Conservation (phyloP, 352 stramenopile species). For the Pythium sp. region DNA sequence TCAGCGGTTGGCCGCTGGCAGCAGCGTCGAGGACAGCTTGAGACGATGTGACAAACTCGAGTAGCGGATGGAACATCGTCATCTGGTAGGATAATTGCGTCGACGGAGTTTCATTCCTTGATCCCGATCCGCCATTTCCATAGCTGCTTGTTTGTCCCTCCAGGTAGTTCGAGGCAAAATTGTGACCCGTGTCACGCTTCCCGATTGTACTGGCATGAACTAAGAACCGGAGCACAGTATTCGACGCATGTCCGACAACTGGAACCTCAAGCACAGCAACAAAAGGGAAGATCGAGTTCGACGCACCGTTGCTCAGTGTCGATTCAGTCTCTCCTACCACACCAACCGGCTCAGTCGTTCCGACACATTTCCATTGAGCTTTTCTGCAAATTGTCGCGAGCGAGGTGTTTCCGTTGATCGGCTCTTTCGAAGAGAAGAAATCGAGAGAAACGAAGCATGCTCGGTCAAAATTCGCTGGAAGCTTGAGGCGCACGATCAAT, state of each 20-base stretch:
- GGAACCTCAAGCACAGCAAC: conserved; percentile 84
- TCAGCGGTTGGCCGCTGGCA: conserved; percentile 72
- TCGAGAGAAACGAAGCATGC: conserved; percentile 84
- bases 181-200: conserved; percentile 47
- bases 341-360: conserved; percentile 73
- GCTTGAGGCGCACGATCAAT: conserved; percentile 79
- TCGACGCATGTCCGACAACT: conserved; percentile 73
- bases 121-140: conserved; percentile 33
- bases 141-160: conserved; percentile 34
- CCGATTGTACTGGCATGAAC: conserved; percentile 79
- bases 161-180: conserved; percentile 30
- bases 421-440: conserved; percentile 76
- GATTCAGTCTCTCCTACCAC: conserved; percentile 64
- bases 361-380: conserved; percentile 80
- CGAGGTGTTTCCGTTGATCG: conserved; percentile 45
- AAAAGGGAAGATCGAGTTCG: conserved; percentile 76
- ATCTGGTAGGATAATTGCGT: conserved; percentile 74
- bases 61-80: conserved; percentile 82
- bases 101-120: conserved; percentile 33
- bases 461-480: conserved; percentile 72
- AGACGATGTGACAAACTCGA: conserved; percentile 86
- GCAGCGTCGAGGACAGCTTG: conserved; percentile 82
- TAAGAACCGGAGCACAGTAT: conserved; percentile 84
- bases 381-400: conserved; percentile 53
- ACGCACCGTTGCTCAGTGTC: conserved; percentile 48